These are phyloP conservation scores for Blastocystis sp. DNA, from an alignment of 352 stramenopile species.

Conservation along the genomic window DNA sequence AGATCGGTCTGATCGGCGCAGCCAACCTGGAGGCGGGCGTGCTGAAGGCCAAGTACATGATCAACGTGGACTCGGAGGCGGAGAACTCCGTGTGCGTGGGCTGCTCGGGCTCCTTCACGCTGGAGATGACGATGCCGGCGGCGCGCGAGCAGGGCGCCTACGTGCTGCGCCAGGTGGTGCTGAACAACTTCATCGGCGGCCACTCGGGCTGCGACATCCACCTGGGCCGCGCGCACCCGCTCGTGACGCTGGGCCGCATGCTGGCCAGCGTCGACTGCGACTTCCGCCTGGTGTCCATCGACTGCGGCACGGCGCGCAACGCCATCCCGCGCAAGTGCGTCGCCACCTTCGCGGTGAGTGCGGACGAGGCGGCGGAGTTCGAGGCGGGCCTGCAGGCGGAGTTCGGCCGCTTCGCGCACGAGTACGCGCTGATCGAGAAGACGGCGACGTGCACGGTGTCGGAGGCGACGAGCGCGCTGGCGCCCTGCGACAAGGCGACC, in stretches of 20 bases:
- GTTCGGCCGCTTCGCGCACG: constrained; percentile 55
- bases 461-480: not conserved
- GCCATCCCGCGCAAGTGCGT: constrained; percentile 69
- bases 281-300: constrained; percentile 38
- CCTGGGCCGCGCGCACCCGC: constrained; percentile 49
- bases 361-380: constrained; percentile 52
- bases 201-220: constrained; percentile 69
- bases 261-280: constrained; percentile 25
- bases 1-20: constrained; percentile 61
- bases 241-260: constrained; percentile 54
- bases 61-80: constrained; percentile 65
- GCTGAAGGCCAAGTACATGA: constrained; percentile 68
- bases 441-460: constrained; percentile 31
- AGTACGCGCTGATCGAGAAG: constrained; percentile 63
- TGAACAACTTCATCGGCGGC: constrained; percentile 67
- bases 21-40: constrained; percentile 35
- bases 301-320: constrained; percentile 66
- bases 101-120: constrained; percentile 62
- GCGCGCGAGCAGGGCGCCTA: not conserved
- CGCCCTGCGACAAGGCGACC: constrained; percentile 13
- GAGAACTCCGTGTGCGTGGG: constrained; percentile 64
- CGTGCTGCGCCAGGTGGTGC: constrained; percentile 37
- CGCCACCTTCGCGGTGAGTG: constrained; percentile 28
- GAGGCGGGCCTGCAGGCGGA: constrained; percentile 19
- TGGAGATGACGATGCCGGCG: constrained; percentile 60